These are phyloP conservation scores for Cerioporus squamosus DNA, from an alignment of 1,284 basidiomycete genomes.

Conservation along the genomic window DNA sequence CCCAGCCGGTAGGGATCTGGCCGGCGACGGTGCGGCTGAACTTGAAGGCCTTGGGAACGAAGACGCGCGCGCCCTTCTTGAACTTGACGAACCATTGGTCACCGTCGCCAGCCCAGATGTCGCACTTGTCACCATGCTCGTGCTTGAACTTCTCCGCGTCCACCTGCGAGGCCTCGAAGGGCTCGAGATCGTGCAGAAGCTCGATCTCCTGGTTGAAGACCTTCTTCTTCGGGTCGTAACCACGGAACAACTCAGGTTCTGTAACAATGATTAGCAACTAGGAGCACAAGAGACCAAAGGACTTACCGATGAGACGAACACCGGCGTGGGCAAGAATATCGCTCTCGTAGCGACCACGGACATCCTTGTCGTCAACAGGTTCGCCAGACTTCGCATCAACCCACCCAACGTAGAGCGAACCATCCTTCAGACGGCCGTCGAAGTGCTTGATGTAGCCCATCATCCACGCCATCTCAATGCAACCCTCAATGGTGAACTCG, in stretches of 20 bases:
- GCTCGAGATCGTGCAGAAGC: constrained; percentile 95
- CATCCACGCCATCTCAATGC: constrained; percentile 99
- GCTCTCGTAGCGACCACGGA: constrained; percentile 93
- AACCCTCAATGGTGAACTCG: constrained; percentile 94
- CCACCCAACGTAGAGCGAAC: constrained; percentile 95
- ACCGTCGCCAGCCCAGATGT: constrained; percentile 89
- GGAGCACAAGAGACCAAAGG: too few relatives aligned
- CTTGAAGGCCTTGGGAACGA: constrained; percentile 93
- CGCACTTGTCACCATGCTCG: constrained; percentile 96
- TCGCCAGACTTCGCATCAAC: constrained; percentile 94
- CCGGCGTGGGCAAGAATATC: constrained; percentile 94
- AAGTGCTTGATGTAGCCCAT: constrained; percentile 99
- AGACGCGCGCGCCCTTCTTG: constrained; percentile 96
- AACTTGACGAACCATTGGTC: constrained; percentile 98
- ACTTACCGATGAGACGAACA: constrained; percentile 90
- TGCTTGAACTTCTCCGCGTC: constrained; percentile 97
- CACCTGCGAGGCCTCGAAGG: constrained; percentile 89
- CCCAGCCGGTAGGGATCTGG: constrained; percentile 97
- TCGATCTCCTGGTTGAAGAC: constrained; percentile 97
- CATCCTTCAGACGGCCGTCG: constrained; percentile 93
- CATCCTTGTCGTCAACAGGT: constrained; percentile 98
- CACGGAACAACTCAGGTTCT: constrained; percentile 98
- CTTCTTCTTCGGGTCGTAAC: constrained; percentile 98
- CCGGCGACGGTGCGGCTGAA: constrained; percentile 96
- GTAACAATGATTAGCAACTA: constrained; percentile 24